Percentiles rank a stretch among this genome's conserved stretches.
phyloP scores from a whole-genome alignment of 805 yeast genomes.

The Zygotorulaspora danielsina region DNA sequence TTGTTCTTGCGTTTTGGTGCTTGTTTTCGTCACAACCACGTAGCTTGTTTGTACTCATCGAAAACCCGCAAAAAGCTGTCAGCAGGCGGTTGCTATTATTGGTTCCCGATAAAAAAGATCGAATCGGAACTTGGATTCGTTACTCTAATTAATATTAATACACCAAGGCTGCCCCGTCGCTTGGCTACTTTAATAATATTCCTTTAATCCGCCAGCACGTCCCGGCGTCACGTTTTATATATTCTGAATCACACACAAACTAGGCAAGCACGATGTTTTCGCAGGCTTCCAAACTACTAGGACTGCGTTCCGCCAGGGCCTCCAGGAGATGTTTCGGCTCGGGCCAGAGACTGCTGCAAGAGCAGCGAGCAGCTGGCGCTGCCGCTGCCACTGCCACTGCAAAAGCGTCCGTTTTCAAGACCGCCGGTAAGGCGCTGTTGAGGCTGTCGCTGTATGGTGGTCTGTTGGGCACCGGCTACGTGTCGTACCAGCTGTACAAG shows the following conservation, averaged over 20 bases:
- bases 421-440: constrained; percentile 9
- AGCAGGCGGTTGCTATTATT: not conserved
- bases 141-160: too few species aligned
- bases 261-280: constrained; percentile 8
- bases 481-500: constrained; percentile 57
- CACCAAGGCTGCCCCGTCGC: too few species aligned
- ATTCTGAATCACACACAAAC: too few species aligned
- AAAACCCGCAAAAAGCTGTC: too few species aligned
- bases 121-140: too few species aligned
- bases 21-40: too few species aligned
- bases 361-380: too few species aligned
- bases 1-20: too few species aligned
- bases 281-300: constrained; percentile 4
- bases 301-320: constrained; percentile 2
- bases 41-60: too few species aligned
- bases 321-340: constrained; percentile 2
- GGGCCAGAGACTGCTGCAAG: constrained; percentile 5
- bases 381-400: constrained; percentile 7
- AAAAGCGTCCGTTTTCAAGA: constrained; percentile 6
- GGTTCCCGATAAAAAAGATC: not conserved
- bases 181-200: too few species aligned
- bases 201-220: too few species aligned
- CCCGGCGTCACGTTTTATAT: not conserved
- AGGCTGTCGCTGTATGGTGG: constrained; percentile 33
- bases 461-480: constrained; percentile 50